Evolutionary conservation across 2,329 filamentous ascomycete species (phyloP).

Genomic region (Fusarium fracticaudum): DNA sequence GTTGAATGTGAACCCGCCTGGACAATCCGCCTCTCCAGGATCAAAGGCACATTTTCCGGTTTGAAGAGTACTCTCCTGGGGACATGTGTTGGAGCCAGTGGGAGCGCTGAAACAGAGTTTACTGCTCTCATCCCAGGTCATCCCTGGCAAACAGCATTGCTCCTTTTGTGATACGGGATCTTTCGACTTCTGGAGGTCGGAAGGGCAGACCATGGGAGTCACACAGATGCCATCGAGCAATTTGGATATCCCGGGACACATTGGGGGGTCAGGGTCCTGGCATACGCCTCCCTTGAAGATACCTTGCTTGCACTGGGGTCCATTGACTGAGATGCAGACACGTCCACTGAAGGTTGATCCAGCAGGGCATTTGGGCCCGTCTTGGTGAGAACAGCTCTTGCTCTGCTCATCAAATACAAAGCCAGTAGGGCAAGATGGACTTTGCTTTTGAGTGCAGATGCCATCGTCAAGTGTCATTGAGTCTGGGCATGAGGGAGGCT

Average conservation of each 20-base stretch:
- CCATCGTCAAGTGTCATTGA: not conserved
- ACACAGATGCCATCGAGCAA: not conserved
- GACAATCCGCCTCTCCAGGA: not conserved
- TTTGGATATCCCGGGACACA: not conserved
- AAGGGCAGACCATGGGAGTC: not conserved
- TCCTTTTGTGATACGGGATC: not conserved
- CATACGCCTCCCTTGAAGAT: not conserved
- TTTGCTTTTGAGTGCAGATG: not conserved
- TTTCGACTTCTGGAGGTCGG: not conserved
- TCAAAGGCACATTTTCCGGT: not conserved
- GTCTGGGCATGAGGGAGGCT: not conserved
- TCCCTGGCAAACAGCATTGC: not conserved
- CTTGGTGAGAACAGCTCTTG: not conserved
- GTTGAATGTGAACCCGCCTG: not conserved
- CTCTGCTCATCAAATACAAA: not conserved
- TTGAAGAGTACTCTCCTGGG: not conserved
- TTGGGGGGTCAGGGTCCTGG: not conserved
- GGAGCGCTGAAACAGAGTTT: not conserved
- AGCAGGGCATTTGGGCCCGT: not conserved
- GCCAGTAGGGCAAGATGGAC: not conserved
- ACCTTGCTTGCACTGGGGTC: not conserved
- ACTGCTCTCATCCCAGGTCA: not conserved
- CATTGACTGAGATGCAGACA: not conserved
- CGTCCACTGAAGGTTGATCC: not conserved
- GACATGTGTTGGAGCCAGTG: not conserved